Base-by-base conservation (phyloP, 371 early-diverging fungal genomes). In the Mucor mucedo region DNA sequence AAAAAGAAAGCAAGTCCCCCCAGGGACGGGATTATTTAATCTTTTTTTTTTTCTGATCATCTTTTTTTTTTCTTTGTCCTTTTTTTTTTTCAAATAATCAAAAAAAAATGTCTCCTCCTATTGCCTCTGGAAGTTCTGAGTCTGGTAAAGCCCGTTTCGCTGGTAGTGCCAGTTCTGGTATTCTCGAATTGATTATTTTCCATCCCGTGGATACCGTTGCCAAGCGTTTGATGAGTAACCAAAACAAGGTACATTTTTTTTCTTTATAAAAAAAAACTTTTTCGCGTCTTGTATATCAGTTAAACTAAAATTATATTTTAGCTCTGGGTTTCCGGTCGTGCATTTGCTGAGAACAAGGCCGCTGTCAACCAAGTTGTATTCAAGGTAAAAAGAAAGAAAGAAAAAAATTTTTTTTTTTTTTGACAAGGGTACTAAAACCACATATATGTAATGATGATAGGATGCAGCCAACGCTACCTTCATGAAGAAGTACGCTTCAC, bases 141-240 rank as follows among this genome's bases (percentile, higher is more conserved):
- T 93, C 94, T 35, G 91, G 87, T 56, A 76, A 81, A 16, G 95
- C 95, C 60, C 91, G 94, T 67, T 84, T 98, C 72, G 78, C 91
- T 47, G 98, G 98, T 44, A 90, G 95, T 49, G 98, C 89, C 48
- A 87, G 95, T 62, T 91, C 96, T 42, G 98, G 98, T 57, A 87
- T 97, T 66, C 86, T 95, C 38, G 98, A 98, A 82, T 85, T 98
- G 50, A 80, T 97, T 62, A 87, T 91, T 58, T 98, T 98, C 91
- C 98, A 98, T 79, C 98, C 98, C 48, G 93, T 98, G 50, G 98
- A 98, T 83, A 98, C 98, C 1, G 91, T 98, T 28, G 97, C 98
- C 60, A 98, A 98, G 87, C 90, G 98, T 59, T 89, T 98, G 70
- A 98, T 98, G 98, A 94, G 89, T 82, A 93, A 93, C 84, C 91